These are phyloP conservation scores for Ilyonectria robusta DNA, from an alignment of 2,329 filamentous ascomycete genomes.

Conservation along the genomic window DNA sequence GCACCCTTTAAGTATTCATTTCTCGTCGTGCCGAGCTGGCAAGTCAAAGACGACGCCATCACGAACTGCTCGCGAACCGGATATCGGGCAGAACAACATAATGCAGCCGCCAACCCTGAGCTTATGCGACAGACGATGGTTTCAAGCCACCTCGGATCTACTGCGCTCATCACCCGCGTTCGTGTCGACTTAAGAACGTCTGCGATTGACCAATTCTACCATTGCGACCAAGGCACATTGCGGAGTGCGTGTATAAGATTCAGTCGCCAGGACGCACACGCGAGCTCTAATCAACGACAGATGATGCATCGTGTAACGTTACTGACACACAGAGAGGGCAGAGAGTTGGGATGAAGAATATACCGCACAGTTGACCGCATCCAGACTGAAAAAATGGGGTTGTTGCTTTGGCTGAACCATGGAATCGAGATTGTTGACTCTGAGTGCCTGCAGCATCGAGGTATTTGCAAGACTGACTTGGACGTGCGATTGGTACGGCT, in stretches of 20 bases:
- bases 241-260: background rate
- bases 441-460: background rate
- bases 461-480: background rate
- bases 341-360: background rate
- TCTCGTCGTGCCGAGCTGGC: background rate
- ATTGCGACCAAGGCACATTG: no score
- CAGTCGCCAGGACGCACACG: background rate
- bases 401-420: slow-evolving; percentile 3
- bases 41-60: background rate
- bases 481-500: background rate
- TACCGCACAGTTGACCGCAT: no score
- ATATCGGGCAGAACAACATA: background rate
- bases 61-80: background rate
- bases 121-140: background rate
- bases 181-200: background rate
- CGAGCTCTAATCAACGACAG: background rate
- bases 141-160: background rate
- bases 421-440: background rate
- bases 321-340: background rate
- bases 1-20: slow-evolving; percentile 23
- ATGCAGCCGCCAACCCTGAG: slow-evolving; percentile 22
- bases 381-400: background rate
- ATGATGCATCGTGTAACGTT: background rate
- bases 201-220: background rate
- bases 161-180: background rate